Base-by-base conservation (phyloP, 352 stramenopile genomes). In the Pythium sp. region DNA sequence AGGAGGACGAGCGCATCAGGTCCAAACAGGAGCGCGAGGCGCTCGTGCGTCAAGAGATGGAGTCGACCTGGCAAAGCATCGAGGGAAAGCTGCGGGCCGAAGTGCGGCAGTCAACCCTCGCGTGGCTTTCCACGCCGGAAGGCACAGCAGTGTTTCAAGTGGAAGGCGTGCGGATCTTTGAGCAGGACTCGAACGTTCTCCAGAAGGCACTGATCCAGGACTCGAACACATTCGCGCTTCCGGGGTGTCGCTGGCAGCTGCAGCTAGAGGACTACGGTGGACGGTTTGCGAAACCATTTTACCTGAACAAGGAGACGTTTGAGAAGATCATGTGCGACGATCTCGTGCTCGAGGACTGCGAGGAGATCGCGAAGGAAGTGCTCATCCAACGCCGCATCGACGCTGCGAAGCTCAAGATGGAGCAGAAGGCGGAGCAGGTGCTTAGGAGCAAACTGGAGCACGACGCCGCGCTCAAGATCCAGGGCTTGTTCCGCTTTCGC, bases 241-340 rank as follows among this genome's bases (percentile, higher is more conserved):
- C 69, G 6, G 79, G 80, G 0, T 93, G 85, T 66, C 71, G 61
- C 4, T 93, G 83, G 82, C 80, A 91, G 36, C 64, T 90, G 28
- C 75, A 78, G 1, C 69, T 93, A 3, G 81, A 89, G 20, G 80
- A 80, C 36, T 84, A 84, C 36, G 79, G 83, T 12, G 68, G 72
- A 5, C 74, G 78, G 14, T 76, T 81, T n/a, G 77, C 85, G 34
- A 91, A 93, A 53, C 73, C 82, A 0, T 90, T 85, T 61, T 93
- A 87, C 53, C 69, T 90, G 14, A 87, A 93, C 69, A 73, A 60
- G 0, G 72, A 87, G 62, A 89, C 80, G 2, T 82, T 86, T 11
- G 74, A 91, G 36, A 91, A 90, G 61, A 71, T 89, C 69, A 69
- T 89, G 64, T 93, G 83, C 41, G 82, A 87, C 59, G 81, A 91